phyloP scores from a whole-genome alignment of 1,139 yeast genomes.

The Pichia sp. region DNA sequence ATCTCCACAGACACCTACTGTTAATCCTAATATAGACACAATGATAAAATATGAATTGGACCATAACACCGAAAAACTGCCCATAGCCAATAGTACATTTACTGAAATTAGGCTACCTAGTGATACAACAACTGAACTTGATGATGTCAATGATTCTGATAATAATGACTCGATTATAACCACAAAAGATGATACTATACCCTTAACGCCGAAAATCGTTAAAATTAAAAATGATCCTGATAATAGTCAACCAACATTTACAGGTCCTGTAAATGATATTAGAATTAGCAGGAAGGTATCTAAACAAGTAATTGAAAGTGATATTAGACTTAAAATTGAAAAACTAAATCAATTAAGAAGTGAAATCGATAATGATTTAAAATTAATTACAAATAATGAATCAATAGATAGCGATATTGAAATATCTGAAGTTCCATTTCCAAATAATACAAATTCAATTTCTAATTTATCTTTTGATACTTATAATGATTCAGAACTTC shows the following conservation, averaged over 20 bases:
- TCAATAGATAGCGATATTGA: neutral
- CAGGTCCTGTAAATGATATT: neutral
- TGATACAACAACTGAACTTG: neutral
- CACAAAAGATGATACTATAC: neutral
- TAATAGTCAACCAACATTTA: neutral
- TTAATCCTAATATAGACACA: neutral
- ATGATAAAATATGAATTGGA: neutral
- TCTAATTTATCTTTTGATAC: slow-evolving; percentile 5
- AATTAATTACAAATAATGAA: neutral
- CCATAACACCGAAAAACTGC: neutral
- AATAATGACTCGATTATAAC: neutral
- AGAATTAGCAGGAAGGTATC: neutral
- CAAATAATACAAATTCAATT: neutral
- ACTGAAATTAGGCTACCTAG: neutral
- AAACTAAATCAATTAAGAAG: neutral
- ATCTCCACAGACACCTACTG: neutral
- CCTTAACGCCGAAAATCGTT: neutral
- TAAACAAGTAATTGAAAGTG: neutral
- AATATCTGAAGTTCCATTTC: neutral
- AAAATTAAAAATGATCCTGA: neutral
- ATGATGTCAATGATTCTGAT: neutral
- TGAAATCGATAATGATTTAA: slow-evolving; percentile 5
- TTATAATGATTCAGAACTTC: slow-evolving; percentile 16
- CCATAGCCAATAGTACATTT: slow-evolving; percentile 9
- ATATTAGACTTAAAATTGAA: slow-evolving; percentile 5